A percentile compares a stretch with the other conserved stretches of the same genome.
phyloP scores from a whole-genome alignment of 495 filamentous ascomycete species.

The Rhypophila decipiens region DNA sequence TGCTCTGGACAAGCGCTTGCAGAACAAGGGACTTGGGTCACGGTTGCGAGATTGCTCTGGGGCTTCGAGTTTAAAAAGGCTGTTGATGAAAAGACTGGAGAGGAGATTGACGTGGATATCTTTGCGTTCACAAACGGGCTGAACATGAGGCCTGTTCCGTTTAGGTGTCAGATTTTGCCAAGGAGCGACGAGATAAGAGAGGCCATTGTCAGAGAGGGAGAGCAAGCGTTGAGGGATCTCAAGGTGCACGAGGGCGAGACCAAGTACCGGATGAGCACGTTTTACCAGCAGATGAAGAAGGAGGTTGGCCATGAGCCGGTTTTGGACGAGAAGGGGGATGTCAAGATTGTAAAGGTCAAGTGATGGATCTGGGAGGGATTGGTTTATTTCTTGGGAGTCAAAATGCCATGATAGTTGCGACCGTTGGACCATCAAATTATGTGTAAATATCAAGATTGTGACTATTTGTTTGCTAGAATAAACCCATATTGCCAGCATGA shows the following conservation, averaged over 20 bases:
- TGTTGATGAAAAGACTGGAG: conserved; percentile 36
- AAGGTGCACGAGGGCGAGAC: conserved; percentile 53
- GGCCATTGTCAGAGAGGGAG: conserved; percentile 50
- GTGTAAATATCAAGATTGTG: too few species aligned
- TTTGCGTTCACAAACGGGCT: conserved; percentile 49
- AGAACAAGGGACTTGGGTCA: conserved; percentile 52
- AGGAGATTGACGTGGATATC: conserved; percentile 48
- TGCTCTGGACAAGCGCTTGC: conserved; percentile 55
- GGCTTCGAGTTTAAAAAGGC: conserved; percentile 47
- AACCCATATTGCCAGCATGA: too few species aligned
- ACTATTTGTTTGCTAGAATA: too few species aligned
- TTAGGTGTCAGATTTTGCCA: conserved; percentile 42
- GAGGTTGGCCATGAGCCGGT: conserved; percentile 23
- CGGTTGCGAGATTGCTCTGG: conserved; percentile 50
- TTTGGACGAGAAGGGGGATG: conserved; percentile 23
- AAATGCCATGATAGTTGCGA: too few species aligned
- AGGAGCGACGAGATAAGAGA: conserved; percentile 43
- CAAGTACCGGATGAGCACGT: conserved; percentile 50
- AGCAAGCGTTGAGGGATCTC: conserved; percentile 46
- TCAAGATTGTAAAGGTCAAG: conserved; percentile 21
- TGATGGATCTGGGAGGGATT: background rate
- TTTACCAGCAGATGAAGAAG: conserved; percentile 34
- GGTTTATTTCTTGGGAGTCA: background rate
- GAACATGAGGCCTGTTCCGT: conserved; percentile 51
- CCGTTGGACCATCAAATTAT: too few species aligned